Conservation (phyloP, 352 stramenopile species). For the Globisporangium echinulatum region DNA sequence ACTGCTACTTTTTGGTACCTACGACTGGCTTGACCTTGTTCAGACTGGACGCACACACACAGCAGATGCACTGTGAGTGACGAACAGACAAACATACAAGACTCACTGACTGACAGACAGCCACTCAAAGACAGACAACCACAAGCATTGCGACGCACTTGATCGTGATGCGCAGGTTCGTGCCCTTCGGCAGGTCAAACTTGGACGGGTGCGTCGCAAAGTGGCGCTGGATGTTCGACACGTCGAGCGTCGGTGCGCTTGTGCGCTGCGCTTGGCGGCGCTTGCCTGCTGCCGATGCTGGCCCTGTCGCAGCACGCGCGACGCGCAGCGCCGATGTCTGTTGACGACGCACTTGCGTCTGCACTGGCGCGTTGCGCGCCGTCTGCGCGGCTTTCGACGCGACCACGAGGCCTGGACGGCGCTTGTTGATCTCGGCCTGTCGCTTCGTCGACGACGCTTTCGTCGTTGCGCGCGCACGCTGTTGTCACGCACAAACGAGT, state of each 20-base stretch:
- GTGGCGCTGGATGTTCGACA: constrained; percentile 77
- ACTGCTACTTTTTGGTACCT: constrained; percentile 46
- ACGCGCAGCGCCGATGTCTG: constrained; percentile 35
- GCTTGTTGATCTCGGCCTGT: constrained; percentile 68
- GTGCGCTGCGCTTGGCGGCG: constrained; percentile 19
- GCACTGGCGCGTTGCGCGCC: constrained; percentile 14
- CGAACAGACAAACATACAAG: not conserved
- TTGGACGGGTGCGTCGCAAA: constrained; percentile 73
- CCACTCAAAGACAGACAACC: not conserved
- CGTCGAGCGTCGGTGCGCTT: constrained; percentile 34
- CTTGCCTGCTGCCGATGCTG: constrained; percentile 7
- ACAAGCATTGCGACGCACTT: constrained; percentile 33
- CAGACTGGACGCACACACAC: constrained; percentile 20
- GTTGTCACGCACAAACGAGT: not conserved
- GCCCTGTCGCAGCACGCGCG: constrained; percentile 19
- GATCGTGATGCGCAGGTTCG: constrained; percentile 76
- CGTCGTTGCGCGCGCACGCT: constrained; percentile 37
- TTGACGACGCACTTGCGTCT: constrained; percentile 33
- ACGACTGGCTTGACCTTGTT: constrained; percentile 73
- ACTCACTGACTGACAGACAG: not conserved
- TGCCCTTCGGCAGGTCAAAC: constrained; percentile 74
- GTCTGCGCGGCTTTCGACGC: constrained; percentile 15
- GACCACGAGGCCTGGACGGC: constrained; percentile 46
- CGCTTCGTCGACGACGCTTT: constrained; percentile 51
- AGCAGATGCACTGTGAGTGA: constrained; percentile 1